phyloP scores from a whole-genome alignment of 1,139 yeast species.

The Yamadazyma diospyri region DNA sequence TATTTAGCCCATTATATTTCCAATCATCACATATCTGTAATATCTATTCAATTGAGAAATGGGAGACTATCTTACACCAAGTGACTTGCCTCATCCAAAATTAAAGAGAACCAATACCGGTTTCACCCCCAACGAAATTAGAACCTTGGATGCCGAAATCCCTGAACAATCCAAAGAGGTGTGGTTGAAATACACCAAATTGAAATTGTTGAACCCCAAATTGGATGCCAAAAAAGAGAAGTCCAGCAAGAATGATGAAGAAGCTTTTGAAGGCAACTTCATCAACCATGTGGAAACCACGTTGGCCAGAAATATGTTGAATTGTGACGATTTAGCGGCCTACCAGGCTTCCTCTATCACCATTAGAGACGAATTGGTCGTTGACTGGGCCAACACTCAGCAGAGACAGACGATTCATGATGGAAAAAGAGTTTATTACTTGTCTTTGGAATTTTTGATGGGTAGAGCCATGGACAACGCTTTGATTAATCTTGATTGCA shows the following conservation, averaged over 20 bases:
- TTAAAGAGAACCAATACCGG: constrained; percentile 80
- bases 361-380: constrained; percentile 72
- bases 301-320: constrained; percentile 83
- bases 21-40: too few species aligned
- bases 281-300: constrained; percentile 87
- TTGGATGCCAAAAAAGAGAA: constrained; percentile 8
- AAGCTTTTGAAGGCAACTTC: constrained; percentile 65
- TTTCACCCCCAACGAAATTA: constrained; percentile 84
- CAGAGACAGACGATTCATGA: constrained; percentile 82
- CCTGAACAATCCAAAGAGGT: constrained; percentile 73
- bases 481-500: constrained; percentile 64
- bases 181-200: constrained; percentile 64
- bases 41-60: too few species aligned
- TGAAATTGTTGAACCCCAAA: constrained; percentile 26
- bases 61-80: constrained; percentile 44
- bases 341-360: constrained; percentile 85
- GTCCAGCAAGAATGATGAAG: constrained; percentile 28
- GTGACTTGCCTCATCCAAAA: constrained; percentile 39
- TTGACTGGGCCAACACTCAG: constrained; percentile 93
- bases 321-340: constrained; percentile 90
- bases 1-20: too few species aligned
- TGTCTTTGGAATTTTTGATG: constrained; percentile 88
- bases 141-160: constrained; percentile 75
- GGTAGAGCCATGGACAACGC: constrained; percentile 96
- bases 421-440: constrained; percentile 82